Evolutionary conservation across 179 eudicot genomes (phyloP), one percentile per base, ranked within the genome.

Genomic region (Drosera spatulata): DNA sequence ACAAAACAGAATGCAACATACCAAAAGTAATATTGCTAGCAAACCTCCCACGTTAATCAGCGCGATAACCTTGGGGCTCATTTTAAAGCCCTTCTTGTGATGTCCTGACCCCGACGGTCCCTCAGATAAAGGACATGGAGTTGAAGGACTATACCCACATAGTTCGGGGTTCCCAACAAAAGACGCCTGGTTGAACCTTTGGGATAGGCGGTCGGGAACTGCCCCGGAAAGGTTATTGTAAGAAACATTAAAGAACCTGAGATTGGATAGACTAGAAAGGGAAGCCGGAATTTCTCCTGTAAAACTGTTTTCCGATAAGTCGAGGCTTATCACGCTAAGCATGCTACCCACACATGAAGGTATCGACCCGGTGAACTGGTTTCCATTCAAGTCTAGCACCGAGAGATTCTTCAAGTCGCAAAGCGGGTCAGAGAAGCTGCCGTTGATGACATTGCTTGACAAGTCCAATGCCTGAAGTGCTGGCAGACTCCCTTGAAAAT

Each of bases 181-280:
- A 1, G 91, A 76, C 6, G 87, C 78, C 3, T 83, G 60, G 48
- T 80, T 69, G 74, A 87, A 91, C 55, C 67, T 75, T 54, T 69
- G 67, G 3, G 84, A 71, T 14, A 87, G 85, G 14, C 46, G 64
- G 39, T 44, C 38, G 4, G 97, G 96, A 46, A 91, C 87, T 63
- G 74, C 74, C 9, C 97, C 97, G 3, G 91, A 81, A 8, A 91
- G 73, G 33, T 79, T 76, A 67, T 91, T 91, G 72, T 85, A 72
- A 1, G 97, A 87, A n/a, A 85, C 88, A 76, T 91, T 83, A 61
- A 87, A 87, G 22, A 77, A 75, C 37, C 58, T 61, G 5, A 87
- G 73, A 61, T 74, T 85, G 2, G 84, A 70, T 11, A 85, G 61
- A 13, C 66, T 81, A 41, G 75, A 80, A 3, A 91, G 56, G 4